These are phyloP conservation scores for Pholiota microspora DNA, from an alignment of 768 basidiomycete species.

Conservation along the genomic window DNA sequence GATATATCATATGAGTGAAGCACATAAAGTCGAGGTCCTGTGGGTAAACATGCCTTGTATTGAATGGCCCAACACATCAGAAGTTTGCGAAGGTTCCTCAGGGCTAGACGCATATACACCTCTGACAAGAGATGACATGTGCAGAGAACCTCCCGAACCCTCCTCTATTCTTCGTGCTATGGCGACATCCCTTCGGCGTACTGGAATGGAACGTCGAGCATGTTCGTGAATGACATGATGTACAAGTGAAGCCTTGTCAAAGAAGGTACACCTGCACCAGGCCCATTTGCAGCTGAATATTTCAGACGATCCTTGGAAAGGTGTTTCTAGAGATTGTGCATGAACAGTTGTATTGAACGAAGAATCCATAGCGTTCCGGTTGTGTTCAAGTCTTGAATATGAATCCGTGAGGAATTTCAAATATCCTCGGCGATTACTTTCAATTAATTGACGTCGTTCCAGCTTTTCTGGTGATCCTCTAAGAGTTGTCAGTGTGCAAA, in stretches of 20 bases:
- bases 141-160: slow-evolving; percentile 37
- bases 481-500: background rate
- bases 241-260: slow-evolving; percentile 34
- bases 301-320: slow-evolving; percentile 6
- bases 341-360: no score
- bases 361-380: no score
- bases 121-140: slow-evolving; percentile 12
- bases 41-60: background rate
- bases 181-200: slow-evolving; percentile 42
- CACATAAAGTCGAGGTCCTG: background rate
- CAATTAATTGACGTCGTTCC: background rate
- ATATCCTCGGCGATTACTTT: no score
- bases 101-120: background rate
- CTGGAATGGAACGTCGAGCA: slow-evolving; percentile 40
- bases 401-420: no score
- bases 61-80: no score
- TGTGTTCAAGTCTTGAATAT: no score
- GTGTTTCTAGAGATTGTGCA: background rate
- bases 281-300: slow-evolving; percentile 47
- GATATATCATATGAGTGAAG: background rate
- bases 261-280: slow-evolving; percentile 48
- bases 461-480: background rate
- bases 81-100: background rate
- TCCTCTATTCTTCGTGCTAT: slow-evolving; percentile 43
- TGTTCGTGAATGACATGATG: slow-evolving; percentile 50